A percentile compares a stretch with the other conserved stretches of the same genome.
phyloP scores from a whole-genome alignment of 257 asterid genomes.

The Nyctanthes arbortristis region DNA sequence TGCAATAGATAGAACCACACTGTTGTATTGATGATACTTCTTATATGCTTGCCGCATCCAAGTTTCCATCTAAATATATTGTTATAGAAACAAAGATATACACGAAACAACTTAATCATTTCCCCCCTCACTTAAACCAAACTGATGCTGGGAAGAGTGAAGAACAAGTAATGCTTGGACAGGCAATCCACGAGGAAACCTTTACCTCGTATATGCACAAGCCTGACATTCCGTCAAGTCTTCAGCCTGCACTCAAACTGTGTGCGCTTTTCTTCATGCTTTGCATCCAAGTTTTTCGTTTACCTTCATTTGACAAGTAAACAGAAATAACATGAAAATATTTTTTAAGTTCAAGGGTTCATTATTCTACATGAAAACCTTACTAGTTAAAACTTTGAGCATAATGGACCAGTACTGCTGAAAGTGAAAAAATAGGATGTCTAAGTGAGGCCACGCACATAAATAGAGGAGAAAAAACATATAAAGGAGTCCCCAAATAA shows the following conservation, averaged over 20 bases:
- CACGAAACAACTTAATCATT: too few species aligned
- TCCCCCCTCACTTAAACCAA: too few species aligned
- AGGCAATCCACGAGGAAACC: not conserved
- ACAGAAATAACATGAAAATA: conserved; percentile 22
- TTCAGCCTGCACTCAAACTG: conserved; percentile 53
- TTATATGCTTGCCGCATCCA: not conserved
- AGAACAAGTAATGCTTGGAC: not conserved
- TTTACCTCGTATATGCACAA: conserved; percentile 55
- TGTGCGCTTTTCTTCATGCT: conserved; percentile 39
- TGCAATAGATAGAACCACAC: not conserved
- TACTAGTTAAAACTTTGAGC: too few species aligned
- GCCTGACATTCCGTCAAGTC: conserved; percentile 60
- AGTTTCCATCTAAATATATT: not conserved
- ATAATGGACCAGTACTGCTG: too few species aligned
- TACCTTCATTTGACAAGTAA: conserved; percentile 37
- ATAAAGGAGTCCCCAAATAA: too few species aligned
- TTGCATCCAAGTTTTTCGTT: conserved; percentile 29
- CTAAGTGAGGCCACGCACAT: too few species aligned
- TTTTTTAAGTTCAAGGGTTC: too few species aligned
- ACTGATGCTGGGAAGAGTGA: too few species aligned
- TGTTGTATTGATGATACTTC: not conserved
- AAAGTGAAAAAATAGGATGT: too few species aligned
- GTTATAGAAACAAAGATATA: not conserved
- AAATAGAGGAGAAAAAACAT: too few species aligned
- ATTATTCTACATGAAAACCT: too few species aligned